A percentile compares a stretch with the other conserved stretches of the same genome.
Evolutionary conservation across 257 asterid species (phyloP).

Genomic region (Galeopsis tetrahit): DNA sequence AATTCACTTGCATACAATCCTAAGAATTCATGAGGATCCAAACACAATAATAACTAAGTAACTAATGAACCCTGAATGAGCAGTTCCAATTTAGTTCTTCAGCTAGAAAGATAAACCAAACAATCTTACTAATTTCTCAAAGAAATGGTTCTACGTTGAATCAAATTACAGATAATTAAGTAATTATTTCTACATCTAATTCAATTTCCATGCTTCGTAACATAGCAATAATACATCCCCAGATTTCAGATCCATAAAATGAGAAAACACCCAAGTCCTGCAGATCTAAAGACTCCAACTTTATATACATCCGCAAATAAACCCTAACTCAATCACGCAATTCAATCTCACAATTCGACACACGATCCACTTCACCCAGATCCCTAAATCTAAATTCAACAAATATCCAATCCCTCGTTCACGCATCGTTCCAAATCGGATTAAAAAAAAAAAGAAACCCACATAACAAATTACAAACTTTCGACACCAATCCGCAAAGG

Average conservation of each 20-base stretch:
- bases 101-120: neutral
- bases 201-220: constrained; percentile 13
- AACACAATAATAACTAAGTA: constrained; percentile 9
- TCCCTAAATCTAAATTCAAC: constrained; percentile 31
- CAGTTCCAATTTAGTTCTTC: neutral
- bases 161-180: constrained; percentile 3
- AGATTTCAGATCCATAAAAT: constrained; percentile 29
- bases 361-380: constrained; percentile 41
- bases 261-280: constrained; percentile 10
- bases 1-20: neutral
- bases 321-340: constrained; percentile 29
- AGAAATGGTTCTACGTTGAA: constrained; percentile 4
- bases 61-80: neutral
- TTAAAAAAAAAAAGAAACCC: constrained; percentile 17
- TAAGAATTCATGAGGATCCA: constrained; percentile 12
- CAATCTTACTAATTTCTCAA: neutral
- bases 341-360: constrained; percentile 26
- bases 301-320: constrained; percentile 21
- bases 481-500: constrained; percentile 9
- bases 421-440: constrained; percentile 28
- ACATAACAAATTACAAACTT: constrained; percentile 6
- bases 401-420: neutral
- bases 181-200: neutral
- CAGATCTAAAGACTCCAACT: constrained; percentile 42
- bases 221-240: constrained; percentile 14